Evolutionary conservation across 805 yeast genomes (phyloP), one percentile per base, ranked within the genome.

Genomic region (Clavispora vitiphila): DNA sequence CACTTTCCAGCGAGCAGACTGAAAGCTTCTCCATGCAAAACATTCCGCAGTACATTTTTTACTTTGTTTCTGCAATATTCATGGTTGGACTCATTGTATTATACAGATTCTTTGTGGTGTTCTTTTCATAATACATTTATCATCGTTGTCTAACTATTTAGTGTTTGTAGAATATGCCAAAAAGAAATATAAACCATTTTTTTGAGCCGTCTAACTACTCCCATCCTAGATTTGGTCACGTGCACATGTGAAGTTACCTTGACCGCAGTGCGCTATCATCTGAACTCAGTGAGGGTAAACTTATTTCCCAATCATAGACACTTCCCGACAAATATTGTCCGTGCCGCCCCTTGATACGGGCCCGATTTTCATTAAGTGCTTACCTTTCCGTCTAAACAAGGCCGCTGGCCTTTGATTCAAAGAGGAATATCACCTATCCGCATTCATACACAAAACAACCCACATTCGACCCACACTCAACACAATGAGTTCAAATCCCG

Each of bases 1-100:
- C 74, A 8, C 57, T 68, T 22, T 56, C 65, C 1, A 70, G 65
- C 41, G 65, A 61, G 19, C 65, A 57, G 37, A 29, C 55, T 8
- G 35, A 53, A n/a, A 43, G 48, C n/a, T 35, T 47, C n/a, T 48
- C 56, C 22, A 45, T 55, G 50, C 53, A 54, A 41, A 44, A 48
- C 20, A 44, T 61, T 29, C 49, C 56, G 15, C 53, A 54, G 37
- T 63, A 64, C 45, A 15, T 61, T 5, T 47, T 51, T 3, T 58
- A 58, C 34, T 47, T 51, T 11, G 47, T 56, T 14, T 40, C 59
- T 12, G 48, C 65, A 8, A 32, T 65, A 14, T 44, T 58, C 6
- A 42, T 63, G 32, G 51, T 64, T 30, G 39, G 57, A 11, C 35
- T 55, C 14, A 44, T 62, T 31, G 58, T 65, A 32, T 41, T 60